Evolutionary conservation across 371 early-diverging fungal genomes (phyloP).

Genomic region (Mucor racemosus): DNA sequence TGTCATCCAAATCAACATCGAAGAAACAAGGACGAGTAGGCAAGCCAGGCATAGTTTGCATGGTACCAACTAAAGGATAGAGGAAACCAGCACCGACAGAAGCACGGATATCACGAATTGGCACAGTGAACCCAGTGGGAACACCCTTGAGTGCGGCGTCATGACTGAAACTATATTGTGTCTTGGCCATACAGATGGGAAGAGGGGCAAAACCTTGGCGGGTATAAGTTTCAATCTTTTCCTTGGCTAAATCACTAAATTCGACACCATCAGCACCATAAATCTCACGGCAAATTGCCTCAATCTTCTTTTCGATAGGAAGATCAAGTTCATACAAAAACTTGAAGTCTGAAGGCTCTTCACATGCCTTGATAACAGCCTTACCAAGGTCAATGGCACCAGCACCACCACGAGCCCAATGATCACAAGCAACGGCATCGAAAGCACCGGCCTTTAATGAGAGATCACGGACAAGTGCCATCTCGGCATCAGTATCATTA

Average conservation of each 20-base stretch:
- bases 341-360: slow-evolving; percentile 66
- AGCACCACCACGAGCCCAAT: slow-evolving; percentile 93
- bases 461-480: slow-evolving; percentile 73
- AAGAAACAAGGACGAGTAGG: slow-evolving; percentile 97
- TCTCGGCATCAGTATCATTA: slow-evolving; percentile 88
- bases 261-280: slow-evolving; percentile 94
- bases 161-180: slow-evolving; percentile 90
- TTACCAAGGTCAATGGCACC: slow-evolving; percentile 91
- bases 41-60: slow-evolving; percentile 98
- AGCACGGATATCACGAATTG: slow-evolving; percentile 92
- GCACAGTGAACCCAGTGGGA: slow-evolving; percentile 91
- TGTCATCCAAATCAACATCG: slow-evolving; percentile 94
- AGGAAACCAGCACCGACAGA: slow-evolving; percentile 98
- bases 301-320: slow-evolving; percentile 89
- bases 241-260: slow-evolving; percentile 77
- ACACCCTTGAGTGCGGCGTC: slow-evolving; percentile 92
- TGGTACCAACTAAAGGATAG: slow-evolving; percentile 93
- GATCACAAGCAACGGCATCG: slow-evolving; percentile 84
- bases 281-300: slow-evolving; percentile 86
- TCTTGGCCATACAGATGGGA: slow-evolving; percentile 99
- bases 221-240: slow-evolving; percentile 84
- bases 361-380: slow-evolving; percentile 84
- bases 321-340: slow-evolving; percentile 82
- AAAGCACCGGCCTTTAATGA: slow-evolving; percentile 87
- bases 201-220: slow-evolving; percentile 82